These are phyloP conservation scores for Solanum gandarillasii DNA, from an alignment of 257 asterid genomes.

Conservation along the genomic window DNA sequence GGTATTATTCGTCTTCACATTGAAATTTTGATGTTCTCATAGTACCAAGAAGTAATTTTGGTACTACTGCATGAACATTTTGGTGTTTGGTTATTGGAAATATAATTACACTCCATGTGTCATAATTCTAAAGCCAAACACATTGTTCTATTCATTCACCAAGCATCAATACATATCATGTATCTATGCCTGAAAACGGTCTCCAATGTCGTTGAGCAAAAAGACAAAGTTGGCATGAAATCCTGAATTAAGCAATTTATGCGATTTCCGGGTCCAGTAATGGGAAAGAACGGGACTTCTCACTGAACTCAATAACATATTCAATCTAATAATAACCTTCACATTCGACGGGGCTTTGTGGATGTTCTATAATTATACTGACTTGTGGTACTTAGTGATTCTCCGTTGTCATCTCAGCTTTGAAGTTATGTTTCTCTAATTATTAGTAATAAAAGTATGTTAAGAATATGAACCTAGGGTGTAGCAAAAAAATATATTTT, in stretches of 20 bases:
- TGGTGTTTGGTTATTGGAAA: neutral
- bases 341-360: neutral
- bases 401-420: neutral
- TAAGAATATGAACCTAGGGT: neutral
- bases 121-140: neutral
- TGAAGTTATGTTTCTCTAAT: neutral
- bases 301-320: neutral
- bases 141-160: neutral
- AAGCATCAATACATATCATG: neutral
- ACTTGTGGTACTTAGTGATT: neutral
- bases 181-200: neutral
- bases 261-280: neutral
- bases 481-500: neutral
- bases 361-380: neutral
- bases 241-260: neutral
- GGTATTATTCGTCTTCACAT: neutral
- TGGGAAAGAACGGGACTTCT: neutral
- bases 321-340: neutral
- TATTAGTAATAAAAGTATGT: neutral
- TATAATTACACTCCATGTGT: neutral
- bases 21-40: neutral
- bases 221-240: neutral
- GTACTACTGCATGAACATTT: neutral
- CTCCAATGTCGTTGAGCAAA: neutral
- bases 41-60: neutral